phyloP scores from a whole-genome alignment of 2,329 filamentous ascomycete species.

The Fusarium bulbicola region DNA sequence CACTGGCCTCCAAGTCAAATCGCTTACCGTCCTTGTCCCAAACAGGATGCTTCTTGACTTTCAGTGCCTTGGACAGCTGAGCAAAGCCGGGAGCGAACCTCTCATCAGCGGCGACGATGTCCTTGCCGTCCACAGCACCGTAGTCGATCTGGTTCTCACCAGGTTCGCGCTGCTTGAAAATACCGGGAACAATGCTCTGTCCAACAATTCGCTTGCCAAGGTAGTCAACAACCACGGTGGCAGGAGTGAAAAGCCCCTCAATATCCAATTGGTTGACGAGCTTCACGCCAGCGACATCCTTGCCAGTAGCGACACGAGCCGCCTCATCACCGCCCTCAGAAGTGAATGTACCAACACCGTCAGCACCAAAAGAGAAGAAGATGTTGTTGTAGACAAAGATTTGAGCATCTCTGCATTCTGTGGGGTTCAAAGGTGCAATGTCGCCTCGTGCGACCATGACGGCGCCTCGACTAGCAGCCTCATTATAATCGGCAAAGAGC shows the following conservation, averaged over 20 bases:
- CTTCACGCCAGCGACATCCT: constrained; percentile 93
- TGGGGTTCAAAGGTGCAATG: constrained; percentile 92
- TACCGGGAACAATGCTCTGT: constrained; percentile 97
- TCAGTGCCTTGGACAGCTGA: constrained; percentile 88
- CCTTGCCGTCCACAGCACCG: constrained; percentile 96
- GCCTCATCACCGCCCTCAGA: constrained; percentile 97
- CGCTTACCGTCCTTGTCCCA: constrained; percentile 96
- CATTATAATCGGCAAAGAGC: constrained; percentile 96
- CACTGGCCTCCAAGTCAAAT: constrained; percentile 92
- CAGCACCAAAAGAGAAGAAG: constrained; percentile 98
- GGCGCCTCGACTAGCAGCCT: constrained; percentile 90
- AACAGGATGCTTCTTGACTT: constrained; percentile 92
- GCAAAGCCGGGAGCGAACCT: constrained; percentile 85
- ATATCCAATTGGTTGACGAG: constrained; percentile 98
- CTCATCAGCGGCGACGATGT: constrained; percentile 90
- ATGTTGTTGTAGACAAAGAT: constrained; percentile 99
- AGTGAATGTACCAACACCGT: constrained; percentile 96
- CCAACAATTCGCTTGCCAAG: constrained; percentile 96
- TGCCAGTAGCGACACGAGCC: constrained; percentile 92
- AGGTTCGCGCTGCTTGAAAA: constrained; percentile 97
- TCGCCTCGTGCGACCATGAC: constrained; percentile 93
- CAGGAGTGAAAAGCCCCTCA: constrained; percentile 90
- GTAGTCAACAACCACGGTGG: constrained; percentile 96
- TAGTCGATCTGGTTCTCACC: constrained; percentile 99
- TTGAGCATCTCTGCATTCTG: constrained; percentile 89